Percentiles rank a stretch among this genome's conserved stretches.
Evolutionary conservation across 139 green algal species (phyloP).

Genomic region (Tetraselmis striata): DNA sequence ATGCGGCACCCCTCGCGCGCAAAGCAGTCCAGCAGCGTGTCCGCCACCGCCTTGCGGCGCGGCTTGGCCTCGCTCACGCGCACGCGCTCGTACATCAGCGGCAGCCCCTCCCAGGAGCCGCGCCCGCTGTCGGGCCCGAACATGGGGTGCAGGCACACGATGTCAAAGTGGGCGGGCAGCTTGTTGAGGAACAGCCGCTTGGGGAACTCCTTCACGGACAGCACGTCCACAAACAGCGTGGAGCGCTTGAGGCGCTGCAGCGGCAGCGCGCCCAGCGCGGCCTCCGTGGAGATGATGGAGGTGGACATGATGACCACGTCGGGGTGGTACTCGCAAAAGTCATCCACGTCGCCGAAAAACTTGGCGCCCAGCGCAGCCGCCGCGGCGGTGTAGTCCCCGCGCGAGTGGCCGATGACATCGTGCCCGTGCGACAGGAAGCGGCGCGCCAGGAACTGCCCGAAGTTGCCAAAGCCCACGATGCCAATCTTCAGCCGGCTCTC

Average conservation of each 20-base stretch:
- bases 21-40: slow-evolving; percentile 48
- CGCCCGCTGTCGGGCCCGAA: slow-evolving; percentile 94
- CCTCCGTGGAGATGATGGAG: slow-evolving; percentile 85
- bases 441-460: slow-evolving; percentile 95
- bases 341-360: slow-evolving; percentile 82
- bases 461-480: slow-evolving; percentile 97
- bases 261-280: slow-evolving; percentile 70
- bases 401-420: slow-evolving; percentile 77
- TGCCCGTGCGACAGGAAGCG: slow-evolving; percentile 77
- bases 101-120: slow-evolving; percentile 65
- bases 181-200: slow-evolving; percentile 79
- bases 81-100: slow-evolving; percentile 87
- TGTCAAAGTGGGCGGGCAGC: slow-evolving; percentile 81
- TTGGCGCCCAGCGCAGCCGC: slow-evolving; percentile 73
- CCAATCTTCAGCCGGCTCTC: slow-evolving; percentile 71
- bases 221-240: slow-evolving; percentile 96
- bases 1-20: slow-evolving; percentile 84
- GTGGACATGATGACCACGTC: slow-evolving; percentile 91
- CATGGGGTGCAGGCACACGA: slow-evolving; percentile 99
- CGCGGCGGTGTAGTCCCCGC: slow-evolving; percentile 61
- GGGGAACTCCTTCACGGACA: slow-evolving; percentile 97
- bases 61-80: slow-evolving; percentile 28
- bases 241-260: slow-evolving; percentile 79
- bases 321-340: slow-evolving; percentile 96
- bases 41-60: neutral